Percentiles rank a stretch among this genome's conserved stretches.
phyloP scores from a whole-genome alignment of 192 early-diverging fungal genomes.

The Entomortierella parvispora region DNA sequence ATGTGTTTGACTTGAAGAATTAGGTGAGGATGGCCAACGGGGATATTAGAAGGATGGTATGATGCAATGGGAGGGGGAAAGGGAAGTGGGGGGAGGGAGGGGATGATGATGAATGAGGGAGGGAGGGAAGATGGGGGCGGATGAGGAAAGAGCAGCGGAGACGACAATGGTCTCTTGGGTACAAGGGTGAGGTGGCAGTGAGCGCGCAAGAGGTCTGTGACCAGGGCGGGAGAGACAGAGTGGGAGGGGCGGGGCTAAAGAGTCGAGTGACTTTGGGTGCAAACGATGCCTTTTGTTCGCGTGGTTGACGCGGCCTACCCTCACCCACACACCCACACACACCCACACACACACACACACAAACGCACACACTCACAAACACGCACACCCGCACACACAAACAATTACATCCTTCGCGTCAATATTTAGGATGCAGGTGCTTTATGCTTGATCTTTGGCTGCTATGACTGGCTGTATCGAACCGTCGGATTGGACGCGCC shows the following conservation, averaged over 20 bases:
- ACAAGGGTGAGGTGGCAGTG: background rate
- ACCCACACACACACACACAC: no score
- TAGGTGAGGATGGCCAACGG: background rate
- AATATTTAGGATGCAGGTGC: no score
- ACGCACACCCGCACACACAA: no score
- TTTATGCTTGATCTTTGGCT: no score
- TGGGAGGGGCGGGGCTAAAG: background rate
- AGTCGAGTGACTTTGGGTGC: background rate
- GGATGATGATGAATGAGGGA: background rate
- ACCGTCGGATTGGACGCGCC: slow-evolving; percentile 52
- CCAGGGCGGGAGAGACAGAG: background rate
- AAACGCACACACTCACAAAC: no score
- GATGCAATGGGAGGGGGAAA: slow-evolving; percentile 4
- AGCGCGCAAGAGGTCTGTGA: background rate
- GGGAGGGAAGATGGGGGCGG: background rate
- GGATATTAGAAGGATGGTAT: background rate
- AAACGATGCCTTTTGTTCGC: background rate
- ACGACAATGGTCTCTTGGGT: background rate
- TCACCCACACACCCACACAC: no score
- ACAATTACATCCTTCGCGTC: background rate
- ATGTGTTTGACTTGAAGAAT: no score
- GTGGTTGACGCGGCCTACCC: no score
- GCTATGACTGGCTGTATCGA: slow-evolving; percentile 39
- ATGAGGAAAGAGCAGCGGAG: background rate
- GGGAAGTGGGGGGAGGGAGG: background rate